phyloP scores from a whole-genome alignment of 2,329 filamentous ascomycete species.

The Cladosporium sp. region DNA sequence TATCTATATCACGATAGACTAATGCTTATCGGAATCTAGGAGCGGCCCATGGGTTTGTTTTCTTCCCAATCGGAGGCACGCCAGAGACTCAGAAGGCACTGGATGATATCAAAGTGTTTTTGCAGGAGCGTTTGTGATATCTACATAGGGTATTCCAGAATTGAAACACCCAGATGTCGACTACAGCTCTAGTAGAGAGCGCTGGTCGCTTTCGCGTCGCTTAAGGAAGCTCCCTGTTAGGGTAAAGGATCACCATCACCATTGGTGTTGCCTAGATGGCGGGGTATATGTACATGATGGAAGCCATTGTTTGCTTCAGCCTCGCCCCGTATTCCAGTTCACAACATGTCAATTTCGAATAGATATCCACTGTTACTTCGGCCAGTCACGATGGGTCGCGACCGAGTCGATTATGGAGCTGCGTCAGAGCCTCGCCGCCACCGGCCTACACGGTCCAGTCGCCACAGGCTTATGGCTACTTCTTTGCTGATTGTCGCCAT shows the following conservation, averaged over 20 bases:
- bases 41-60: slow-evolving; percentile 55
- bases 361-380: not conserved
- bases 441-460: not conserved
- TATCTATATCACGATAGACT: not conserved
- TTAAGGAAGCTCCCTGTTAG: not conserved
- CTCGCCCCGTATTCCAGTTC: not conserved
- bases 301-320: not conserved
- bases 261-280: slow-evolving; percentile 1
- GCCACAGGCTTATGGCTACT: not conserved
- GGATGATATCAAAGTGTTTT: slow-evolving; percentile 37
- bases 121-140: slow-evolving; percentile 3
- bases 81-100: slow-evolving; percentile 41
- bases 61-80: slow-evolving; percentile 40
- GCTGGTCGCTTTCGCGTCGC: not conserved
- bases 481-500: not conserved
- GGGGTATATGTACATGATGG: not conserved
- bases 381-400: not conserved
- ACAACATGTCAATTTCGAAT: not conserved
- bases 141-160: not conserved
- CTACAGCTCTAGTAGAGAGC: not conserved
- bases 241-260: not conserved
- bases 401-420: not conserved
- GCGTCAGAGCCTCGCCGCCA: not conserved
- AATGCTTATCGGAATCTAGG: slow-evolving; percentile 33
- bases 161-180: not conserved